Base-by-base conservation (phyloP, 305 asterid genomes). In the Stenogyne calaminthoides region DNA sequence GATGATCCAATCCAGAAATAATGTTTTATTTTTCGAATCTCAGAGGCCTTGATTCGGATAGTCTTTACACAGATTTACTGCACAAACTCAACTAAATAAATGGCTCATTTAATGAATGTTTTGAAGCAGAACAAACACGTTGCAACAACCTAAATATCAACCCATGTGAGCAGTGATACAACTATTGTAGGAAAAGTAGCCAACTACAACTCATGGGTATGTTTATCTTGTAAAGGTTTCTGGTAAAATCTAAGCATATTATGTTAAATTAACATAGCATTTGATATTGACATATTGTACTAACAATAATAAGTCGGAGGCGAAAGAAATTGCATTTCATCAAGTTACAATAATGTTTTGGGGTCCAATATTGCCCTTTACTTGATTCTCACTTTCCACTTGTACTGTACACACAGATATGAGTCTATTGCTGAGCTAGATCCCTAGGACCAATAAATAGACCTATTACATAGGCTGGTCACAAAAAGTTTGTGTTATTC, bases 51-150 rank as follows among this genome's bases (percentile, higher is more conserved):
- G 42, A 56, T 49, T 32, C 19, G 49, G 46, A 63, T 11, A 34
- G 37, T 27, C 9, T 60, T 58, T 34, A n/a, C 55, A 52, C 34
- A 29, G 57, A 19, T 20, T 56, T 46, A 66, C 46, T 65, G 57
- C 27, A 14, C 67, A 32, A 10, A 27, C 62, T 63, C 60, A 58
- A 65, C 77, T 54, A 59, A 39, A 37, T 37, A 37, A 46, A 18
- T 15, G 71, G 75, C 74, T 49, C 74, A 37, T 25, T 77, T 49
- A 77, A 72, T 59, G 61, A 36, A 57, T 25, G 37, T 66, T 7
- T 29, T 22, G 67, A 42, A 42, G 68, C 18, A 44, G 12, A 54
- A 49, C 58, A 10, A 22, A 16, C 70, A 46, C 10, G 58, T 15
- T 47, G 29, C 47, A 57, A 52, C 71, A 49, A 57, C 15, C 40